Base-by-base conservation (phyloP, 2,329 filamentous ascomycete genomes). In the Tolypocladium album region DNA sequence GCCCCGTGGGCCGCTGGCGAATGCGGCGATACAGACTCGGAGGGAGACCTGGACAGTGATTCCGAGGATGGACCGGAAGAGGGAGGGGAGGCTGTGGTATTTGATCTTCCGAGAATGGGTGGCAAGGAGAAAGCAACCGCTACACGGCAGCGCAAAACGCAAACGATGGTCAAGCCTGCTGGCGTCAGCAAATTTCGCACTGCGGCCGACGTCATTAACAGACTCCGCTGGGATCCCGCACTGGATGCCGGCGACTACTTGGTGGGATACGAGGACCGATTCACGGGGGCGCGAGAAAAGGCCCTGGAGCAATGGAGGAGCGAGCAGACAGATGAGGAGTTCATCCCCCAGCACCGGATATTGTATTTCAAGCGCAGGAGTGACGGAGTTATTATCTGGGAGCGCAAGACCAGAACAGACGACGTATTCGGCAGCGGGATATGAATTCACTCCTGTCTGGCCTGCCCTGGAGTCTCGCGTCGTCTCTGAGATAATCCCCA, bases 281-380 rank as follows among this genome's bases (percentile, higher is more conserved):
- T 87, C 65, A 61, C 76, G 4, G 83, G 82, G 1, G 74, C 77
- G 2, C 76, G 75, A 64, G 84, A 87, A 69, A 80, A 79, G 63
- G 67, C 76, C 1, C 70, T 86, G 6, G 79, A 78, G 58, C 72
- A 75, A 38, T 87, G 84, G 84, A 85, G 82, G 73, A 75, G 73
- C 20, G 84, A 86, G 66, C 79, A 82, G 70, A 86, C 84, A 39
- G 80, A 87, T 63, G 83, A 87, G 61, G 84, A 87, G 69, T 88
- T 86, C 66, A 86, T 88, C 59, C 85, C 85, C 8, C 82, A 86
- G 70, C 84, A 87, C 66, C 76, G 84, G 20, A 84, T 87, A 63
- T 67, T 84, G 60, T 86, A 84, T 68, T 87, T 87, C 66, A 83
- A 79, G 69, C 75, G 78, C 13, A 77, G 70, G 67, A 79, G 76